Base-by-base conservation (phyloP, 305 asterid genomes). In the Euphrasia arctica region DNA sequence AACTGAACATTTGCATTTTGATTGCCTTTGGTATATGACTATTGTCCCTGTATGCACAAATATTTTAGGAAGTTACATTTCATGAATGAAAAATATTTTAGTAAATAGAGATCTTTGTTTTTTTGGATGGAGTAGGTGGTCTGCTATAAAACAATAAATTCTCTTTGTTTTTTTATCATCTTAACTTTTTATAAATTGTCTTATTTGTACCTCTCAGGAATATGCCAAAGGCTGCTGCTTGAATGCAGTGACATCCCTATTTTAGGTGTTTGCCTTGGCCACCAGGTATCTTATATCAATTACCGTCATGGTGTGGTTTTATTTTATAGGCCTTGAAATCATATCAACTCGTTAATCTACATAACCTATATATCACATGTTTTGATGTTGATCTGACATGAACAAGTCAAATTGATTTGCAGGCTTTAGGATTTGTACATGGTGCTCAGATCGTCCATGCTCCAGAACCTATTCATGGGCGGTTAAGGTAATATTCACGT, bases 251-350 rank as follows among this genome's bases (percentile, higher is more conserved):
- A 88, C 75, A 90, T 93, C 76, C 97, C 99, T 25, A 85, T 93
- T 70, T 84, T 90, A 79, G 99, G 99, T n/a, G 90, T 93, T 70
- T 93, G 99, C 80, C 97, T 93, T 70, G 99, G 99, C 49, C 99
- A 93, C 80, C 99, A 93, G 97, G 99, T 93, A 75, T 57, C 60
- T 62, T 36, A 36, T 1, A 36, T 43, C 67, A 25, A 5, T 45
- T 49, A 55, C 54, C 45, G 60, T 18, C 45, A 41, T 52, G 12
- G 27, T 51, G 22, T 55, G 63, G 41, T 71, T 73, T 45, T 11
- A 14, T 22, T 25, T 54, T 43, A 7, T 36, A 42, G 43, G n/a
- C 64, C 45, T 28, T 68, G 55, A 25, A 12, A 3, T 25, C 41
- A 58, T 51, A 9, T 43, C 59, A 7, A 43, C 62, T 61, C 36